Evolutionary conservation across 1,139 yeast species (phyloP).

Genomic region (Debaryomyces coudertii): DNA sequence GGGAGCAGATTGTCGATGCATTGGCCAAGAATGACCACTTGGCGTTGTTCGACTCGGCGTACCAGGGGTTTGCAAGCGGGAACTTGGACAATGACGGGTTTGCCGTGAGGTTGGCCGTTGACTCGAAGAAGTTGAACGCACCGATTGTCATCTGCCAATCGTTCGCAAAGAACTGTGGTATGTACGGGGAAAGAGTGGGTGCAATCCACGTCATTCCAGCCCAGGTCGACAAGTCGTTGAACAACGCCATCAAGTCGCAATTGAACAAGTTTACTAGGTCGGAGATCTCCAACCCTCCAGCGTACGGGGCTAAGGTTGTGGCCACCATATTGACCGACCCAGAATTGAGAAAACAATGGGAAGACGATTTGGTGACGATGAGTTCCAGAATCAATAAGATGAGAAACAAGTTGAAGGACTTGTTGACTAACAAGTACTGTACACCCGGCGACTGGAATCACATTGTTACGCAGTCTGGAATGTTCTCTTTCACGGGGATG

Average conservation of each 20-base stretch:
- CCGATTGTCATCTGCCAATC: slow-evolving; percentile 86
- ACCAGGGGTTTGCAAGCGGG: slow-evolving; percentile 61
- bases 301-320: slow-evolving; percentile 94
- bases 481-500: slow-evolving; percentile 95
- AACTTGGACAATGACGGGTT: slow-evolving; percentile 81
- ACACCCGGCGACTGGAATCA: slow-evolving; percentile 96
- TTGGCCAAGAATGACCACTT: slow-evolving; percentile 41
- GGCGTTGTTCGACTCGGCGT: slow-evolving; percentile 51
- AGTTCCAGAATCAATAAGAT: slow-evolving; percentile 78
- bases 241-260: slow-evolving; percentile 69
- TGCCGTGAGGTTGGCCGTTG: slow-evolving; percentile 82
- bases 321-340: slow-evolving; percentile 71
- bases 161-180: slow-evolving; percentile 96
- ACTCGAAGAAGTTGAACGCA: slow-evolving; percentile 38
- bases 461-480: slow-evolving; percentile 88
- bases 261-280: slow-evolving; percentile 77
- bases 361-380: slow-evolving; percentile 83
- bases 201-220: slow-evolving; percentile 76
- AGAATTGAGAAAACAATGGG: slow-evolving; percentile 77
- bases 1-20: slow-evolving; percentile 46
- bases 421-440: slow-evolving; percentile 57
- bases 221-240: slow-evolving; percentile 39
- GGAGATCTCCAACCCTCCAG: slow-evolving; percentile 92
- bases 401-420: slow-evolving; percentile 69
- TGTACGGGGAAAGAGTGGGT: slow-evolving; percentile 98